phyloP scores from a whole-genome alignment of 441 rosid genomes.

The Pelargonium citronellum region DNA sequence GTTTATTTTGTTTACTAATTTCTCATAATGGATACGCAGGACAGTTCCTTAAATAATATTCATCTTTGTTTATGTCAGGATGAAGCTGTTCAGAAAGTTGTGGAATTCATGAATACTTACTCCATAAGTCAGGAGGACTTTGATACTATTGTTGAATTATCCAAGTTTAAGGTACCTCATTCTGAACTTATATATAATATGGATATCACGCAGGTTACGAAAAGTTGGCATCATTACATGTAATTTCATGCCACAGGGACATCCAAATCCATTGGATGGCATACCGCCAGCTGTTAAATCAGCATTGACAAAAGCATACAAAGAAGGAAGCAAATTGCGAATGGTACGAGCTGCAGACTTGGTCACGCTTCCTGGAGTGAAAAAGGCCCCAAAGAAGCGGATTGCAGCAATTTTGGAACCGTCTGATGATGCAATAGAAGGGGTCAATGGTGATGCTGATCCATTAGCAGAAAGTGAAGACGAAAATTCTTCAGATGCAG shows the following conservation, averaged over 20 bases:
- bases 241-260: conserved; percentile 51
- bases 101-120: conserved; percentile 82
- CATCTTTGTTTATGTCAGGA: conserved; percentile 39
- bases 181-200: background rate
- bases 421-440: conserved; percentile 47
- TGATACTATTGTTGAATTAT: conserved; percentile 68
- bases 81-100: conserved; percentile 82
- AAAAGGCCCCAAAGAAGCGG: conserved; percentile 74
- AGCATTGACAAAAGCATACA: conserved; percentile 81
- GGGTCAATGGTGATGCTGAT: conserved; percentile 52
- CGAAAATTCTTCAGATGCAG: conserved; percentile 55
- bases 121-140: conserved; percentile 87
- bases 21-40: background rate
- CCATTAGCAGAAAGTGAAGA: conserved; percentile 48
- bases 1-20: conserved; percentile 3
- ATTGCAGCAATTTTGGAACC: conserved; percentile 80
- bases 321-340: conserved; percentile 56
- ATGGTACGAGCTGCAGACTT: conserved; percentile 84
- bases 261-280: conserved; percentile 79
- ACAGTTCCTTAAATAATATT: background rate
- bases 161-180: conserved; percentile 62
- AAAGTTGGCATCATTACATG: background rate
- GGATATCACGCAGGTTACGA: background rate
- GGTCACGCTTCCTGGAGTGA: conserved; percentile 71
- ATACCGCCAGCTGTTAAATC: conserved; percentile 75